phyloP scores from a whole-genome alignment of 2,329 filamentous ascomycete species.

The Cyanodermella asteris region DNA sequence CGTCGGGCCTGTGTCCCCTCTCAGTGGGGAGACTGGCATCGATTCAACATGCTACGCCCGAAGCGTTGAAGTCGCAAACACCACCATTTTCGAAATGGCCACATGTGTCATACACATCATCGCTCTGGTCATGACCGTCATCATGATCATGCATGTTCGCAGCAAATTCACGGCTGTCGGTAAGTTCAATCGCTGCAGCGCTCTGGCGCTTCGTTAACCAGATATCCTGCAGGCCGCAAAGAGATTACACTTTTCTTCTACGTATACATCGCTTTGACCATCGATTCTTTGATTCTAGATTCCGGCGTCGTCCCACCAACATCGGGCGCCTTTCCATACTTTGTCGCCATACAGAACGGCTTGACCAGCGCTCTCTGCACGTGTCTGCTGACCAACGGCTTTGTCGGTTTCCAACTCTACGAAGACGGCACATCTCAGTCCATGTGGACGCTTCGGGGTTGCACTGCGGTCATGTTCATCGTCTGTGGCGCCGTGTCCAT shows the following conservation, averaged over 20 bases:
- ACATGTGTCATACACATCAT: conserved; percentile 81
- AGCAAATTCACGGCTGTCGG: conserved; percentile 97
- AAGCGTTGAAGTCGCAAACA: conserved; percentile 91
- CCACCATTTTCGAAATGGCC: conserved; percentile 90
- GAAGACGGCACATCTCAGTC: conserved; percentile 89
- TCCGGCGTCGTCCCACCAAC: conserved; percentile 77
- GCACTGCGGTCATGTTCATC: conserved; percentile 60
- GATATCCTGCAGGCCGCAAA: conserved; percentile 37
- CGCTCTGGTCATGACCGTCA: conserved; percentile 74
- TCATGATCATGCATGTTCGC: conserved; percentile 93
- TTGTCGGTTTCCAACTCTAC: conserved; percentile 94
- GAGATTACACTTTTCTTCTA: conserved; percentile 86
- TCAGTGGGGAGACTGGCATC: conserved; percentile 50
- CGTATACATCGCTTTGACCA: conserved; percentile 75
- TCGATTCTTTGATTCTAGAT: conserved; percentile 74
- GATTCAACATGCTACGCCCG: conserved; percentile 82
- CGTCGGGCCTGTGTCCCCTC: conserved; percentile 42
- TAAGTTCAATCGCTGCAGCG: conserved; percentile 24
- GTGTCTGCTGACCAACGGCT: conserved; percentile 85
- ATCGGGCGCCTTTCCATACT: conserved; percentile 66
- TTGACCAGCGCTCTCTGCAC: conserved; percentile 69
- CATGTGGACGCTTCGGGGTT: conserved; percentile 71
- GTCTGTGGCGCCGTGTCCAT: conserved; percentile 74
- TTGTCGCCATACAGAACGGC: conserved; percentile 70
- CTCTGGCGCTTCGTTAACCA: conserved; percentile 6